Evolutionary conservation across 495 filamentous ascomycete genomes (phyloP), one percentile per base, ranked within the genome.

Genomic region (Gamarada debralockiae): DNA sequence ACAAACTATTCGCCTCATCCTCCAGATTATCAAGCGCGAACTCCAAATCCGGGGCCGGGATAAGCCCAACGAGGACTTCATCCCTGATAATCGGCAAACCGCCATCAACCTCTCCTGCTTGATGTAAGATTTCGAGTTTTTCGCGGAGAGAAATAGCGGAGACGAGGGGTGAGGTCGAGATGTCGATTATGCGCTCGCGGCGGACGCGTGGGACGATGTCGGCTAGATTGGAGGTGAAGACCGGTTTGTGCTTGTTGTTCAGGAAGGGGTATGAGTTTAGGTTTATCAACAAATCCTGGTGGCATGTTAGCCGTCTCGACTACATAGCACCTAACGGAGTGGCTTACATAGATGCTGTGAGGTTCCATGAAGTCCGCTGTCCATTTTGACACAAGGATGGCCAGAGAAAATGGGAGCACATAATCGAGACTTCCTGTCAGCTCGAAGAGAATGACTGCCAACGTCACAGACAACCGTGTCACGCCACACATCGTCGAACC

Each of bases 401-500:
- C 87, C 37, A 98, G 68, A 1, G 91, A 97, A 67, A 98, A 98
- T 0, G 93, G 93, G 0, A 98, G 75, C 22, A 98, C 93, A 58
- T 97, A 93, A 61, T 97, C 86, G 18, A 98, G 68, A 69, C 89
- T 95, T 50, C 93, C 93, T 0, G 93, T 98, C 43, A 98, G 71
- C 65, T 98, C 93, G 62, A 98, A 97, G 0, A 97, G 75, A 57
- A 98, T 97, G 60, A 98, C 89, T 12, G 90, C 90, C 0, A 98
- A 79, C 1, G 93, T 97, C 10, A 98, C 91, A 0, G 93, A 97
- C 25, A 98, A 69, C 25, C 93, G 79, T 12, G 93, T 98, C 6
- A 97, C 93, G 45, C 93, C 93, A 59, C 93, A 97, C 93, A 98
- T 98, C 12, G 92, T 96, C 13, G 91, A 89, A 17, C 93, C 93